A percentile compares a stretch with the other conserved stretches of the same genome.
Conservation (phyloP, 805 yeast species). For the Scheffersomyces amazonensis region DNA sequence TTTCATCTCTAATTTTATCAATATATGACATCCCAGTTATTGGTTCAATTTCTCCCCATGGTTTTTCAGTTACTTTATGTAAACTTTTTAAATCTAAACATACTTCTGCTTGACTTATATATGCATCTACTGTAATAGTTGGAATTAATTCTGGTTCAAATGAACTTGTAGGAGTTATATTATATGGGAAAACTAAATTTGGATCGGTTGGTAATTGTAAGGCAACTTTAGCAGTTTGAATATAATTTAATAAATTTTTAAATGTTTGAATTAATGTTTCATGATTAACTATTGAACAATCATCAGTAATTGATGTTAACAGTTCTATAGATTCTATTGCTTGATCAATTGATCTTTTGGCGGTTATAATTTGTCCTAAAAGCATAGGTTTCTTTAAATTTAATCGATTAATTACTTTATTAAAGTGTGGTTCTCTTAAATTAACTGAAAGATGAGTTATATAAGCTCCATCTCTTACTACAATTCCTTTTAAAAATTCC, state of each 20-base stretch:
- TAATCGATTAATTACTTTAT: conserved; percentile 27
- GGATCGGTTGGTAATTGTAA: conserved; percentile 45
- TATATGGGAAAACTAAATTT: conserved; percentile 54
- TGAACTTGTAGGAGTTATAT: conserved; percentile 32
- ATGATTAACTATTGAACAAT: conserved; percentile 7
- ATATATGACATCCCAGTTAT: conserved; percentile 48
- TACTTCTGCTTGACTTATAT: conserved; percentile 59
- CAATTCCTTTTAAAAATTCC: conserved; percentile 58
- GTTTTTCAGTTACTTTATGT: conserved; percentile 48
- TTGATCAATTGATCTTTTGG: conserved; percentile 41
- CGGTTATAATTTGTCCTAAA: conserved; percentile 45
- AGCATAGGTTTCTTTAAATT: conserved; percentile 29
- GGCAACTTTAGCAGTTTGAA: conserved; percentile 31
- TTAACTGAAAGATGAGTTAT: conserved; percentile 46
- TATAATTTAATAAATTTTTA: conserved; percentile 20
- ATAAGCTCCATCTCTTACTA: conserved; percentile 53
- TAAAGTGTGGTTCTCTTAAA: conserved; percentile 41
- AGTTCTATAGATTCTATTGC: conserved; percentile 22
- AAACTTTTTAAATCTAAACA: conserved; percentile 57
- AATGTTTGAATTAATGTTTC: conserved; percentile 20
- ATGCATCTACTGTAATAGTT: conserved; percentile 53
- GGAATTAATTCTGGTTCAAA: conserved; percentile 49
- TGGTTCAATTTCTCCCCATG: conserved; percentile 59
- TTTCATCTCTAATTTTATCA: conserved; percentile 55
- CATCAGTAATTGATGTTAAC: background rate